These are phyloP conservation scores for Lipomyces yamadae DNA, from an alignment of 805 yeast genomes.

Conservation along the genomic window DNA sequence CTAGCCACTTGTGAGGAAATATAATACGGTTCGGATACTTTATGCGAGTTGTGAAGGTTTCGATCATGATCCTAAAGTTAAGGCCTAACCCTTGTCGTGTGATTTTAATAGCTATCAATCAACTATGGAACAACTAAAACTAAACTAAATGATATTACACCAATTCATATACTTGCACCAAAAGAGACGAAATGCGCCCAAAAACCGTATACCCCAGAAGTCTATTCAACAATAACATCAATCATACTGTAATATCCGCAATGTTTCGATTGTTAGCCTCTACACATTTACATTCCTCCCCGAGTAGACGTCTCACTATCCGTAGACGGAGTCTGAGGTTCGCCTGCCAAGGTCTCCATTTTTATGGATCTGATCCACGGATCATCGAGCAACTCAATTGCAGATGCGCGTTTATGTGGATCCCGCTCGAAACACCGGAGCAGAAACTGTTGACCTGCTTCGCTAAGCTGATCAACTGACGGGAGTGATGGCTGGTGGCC, in stretches of 20 bases:
- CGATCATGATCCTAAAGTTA: background rate
- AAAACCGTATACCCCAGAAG: background rate
- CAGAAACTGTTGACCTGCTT: slow-evolving; percentile 72
- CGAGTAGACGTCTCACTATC: slow-evolving; percentile 27
- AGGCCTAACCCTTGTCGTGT: background rate
- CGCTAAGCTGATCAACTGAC: slow-evolving; percentile 72
- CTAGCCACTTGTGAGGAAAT: background rate
- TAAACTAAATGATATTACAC: background rate
- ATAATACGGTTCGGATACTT: background rate
- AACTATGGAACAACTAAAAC: background rate
- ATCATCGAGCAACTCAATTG: slow-evolving; percentile 81
- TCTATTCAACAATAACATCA: background rate
- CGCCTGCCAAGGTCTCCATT: slow-evolving; percentile 26
- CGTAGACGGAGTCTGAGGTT: slow-evolving; percentile 31
- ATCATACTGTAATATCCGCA: background rate
- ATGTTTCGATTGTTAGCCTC: background rate
- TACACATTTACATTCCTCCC: slow-evolving; percentile 1
- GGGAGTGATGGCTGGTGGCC: slow-evolving; percentile 92
- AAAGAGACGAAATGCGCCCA: background rate
- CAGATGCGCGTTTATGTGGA: slow-evolving; percentile 78
- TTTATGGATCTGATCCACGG: slow-evolving; percentile 71
- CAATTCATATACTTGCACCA: background rate
- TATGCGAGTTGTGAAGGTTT: background rate
- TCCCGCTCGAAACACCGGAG: slow-evolving; percentile 79
- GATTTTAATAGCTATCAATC: too few relatives aligned